Conservation (phyloP, 192 early-diverging fungal species). For the Cetraspora pellucida region DNA sequence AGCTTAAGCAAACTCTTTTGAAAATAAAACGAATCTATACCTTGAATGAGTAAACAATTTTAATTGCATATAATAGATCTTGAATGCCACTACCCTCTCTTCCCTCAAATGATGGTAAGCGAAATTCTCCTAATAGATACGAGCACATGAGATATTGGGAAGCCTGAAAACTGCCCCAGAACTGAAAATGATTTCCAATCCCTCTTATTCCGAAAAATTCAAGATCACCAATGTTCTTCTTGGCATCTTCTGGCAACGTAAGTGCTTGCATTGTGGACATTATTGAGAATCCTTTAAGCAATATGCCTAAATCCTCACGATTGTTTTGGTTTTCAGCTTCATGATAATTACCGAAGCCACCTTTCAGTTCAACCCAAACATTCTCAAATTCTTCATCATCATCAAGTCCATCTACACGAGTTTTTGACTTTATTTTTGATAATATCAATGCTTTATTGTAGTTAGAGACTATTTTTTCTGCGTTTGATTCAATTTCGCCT, state of each 20-base stretch:
- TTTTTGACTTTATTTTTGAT: slow-evolving; percentile 21
- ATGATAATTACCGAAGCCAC: slow-evolving; percentile 15
- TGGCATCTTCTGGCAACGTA: slow-evolving; percentile 25
- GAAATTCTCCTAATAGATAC: slow-evolving; percentile 15
- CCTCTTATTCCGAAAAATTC: slow-evolving; percentile 31
- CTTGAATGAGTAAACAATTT: slow-evolving; percentile 14
- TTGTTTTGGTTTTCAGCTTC: slow-evolving; percentile 22
- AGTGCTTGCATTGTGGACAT: slow-evolving; percentile 28
- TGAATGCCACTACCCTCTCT: slow-evolving; percentile 20
- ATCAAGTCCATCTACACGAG: slow-evolving; percentile 22
- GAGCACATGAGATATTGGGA: slow-evolving; percentile 24
- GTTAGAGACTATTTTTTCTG: slow-evolving; percentile 25
- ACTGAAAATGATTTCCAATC: slow-evolving; percentile 25
- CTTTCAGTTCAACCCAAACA: slow-evolving; percentile 22
- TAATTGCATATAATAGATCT: slow-evolving; percentile 19
- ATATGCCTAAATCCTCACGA: slow-evolving; percentile 19
- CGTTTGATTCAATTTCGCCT: slow-evolving; percentile 8
- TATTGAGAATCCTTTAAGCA: slow-evolving; percentile 17
- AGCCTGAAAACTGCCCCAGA: slow-evolving; percentile 7
- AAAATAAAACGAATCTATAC: slow-evolving; percentile 17
- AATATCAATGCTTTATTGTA: slow-evolving; percentile 5
- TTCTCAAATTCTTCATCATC: slow-evolving; percentile 25
- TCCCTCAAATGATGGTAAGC: slow-evolving; percentile 29
- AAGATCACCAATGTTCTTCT: slow-evolving; percentile 8
- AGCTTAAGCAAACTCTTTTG: slow-evolving; percentile 11